Conservation (phyloP, 208 protist species). For the Trichomonas tenax region DNA sequence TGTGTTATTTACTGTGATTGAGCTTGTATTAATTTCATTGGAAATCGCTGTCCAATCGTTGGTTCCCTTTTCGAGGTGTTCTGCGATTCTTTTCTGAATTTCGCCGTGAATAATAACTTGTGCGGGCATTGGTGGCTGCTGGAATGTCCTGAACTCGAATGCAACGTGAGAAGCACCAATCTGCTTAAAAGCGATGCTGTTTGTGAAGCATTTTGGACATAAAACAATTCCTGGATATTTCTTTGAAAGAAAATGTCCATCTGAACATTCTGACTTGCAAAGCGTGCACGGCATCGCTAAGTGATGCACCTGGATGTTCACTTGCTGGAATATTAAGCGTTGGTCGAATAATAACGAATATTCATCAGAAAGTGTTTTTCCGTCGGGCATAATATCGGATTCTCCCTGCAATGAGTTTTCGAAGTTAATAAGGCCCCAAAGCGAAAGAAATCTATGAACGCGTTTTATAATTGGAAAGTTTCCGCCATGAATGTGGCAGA, state of each 20-base stretch:
- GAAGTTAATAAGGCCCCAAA: slow-evolving; percentile 1
- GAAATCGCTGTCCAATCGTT: not conserved
- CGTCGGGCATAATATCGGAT: not conserved
- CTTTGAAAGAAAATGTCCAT: not conserved
- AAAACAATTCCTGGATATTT: slow-evolving; percentile 10
- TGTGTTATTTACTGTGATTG: not conserved
- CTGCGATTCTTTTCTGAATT: not conserved
- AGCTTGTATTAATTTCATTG: not conserved
- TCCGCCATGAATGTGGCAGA: not conserved
- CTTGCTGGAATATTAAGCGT: not conserved
- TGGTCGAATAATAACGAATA: not conserved
- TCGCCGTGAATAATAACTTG: not conserved
- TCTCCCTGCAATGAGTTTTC: not conserved
- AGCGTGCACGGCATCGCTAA: not conserved
- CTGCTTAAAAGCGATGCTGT: not conserved
- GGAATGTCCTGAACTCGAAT: not conserved
- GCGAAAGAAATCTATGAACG: not conserved
- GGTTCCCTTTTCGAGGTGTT: not conserved
- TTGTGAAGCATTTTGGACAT: not conserved
- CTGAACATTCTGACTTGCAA: not conserved
- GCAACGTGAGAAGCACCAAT: not conserved
- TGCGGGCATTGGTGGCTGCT: not conserved
- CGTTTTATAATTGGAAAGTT: not conserved
- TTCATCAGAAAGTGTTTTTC: not conserved
- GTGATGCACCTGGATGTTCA: not conserved